These are phyloP conservation scores for Periglandula ipomoeae DNA, from an alignment of 2,329 filamentous ascomycete species.

Conservation along the genomic window DNA sequence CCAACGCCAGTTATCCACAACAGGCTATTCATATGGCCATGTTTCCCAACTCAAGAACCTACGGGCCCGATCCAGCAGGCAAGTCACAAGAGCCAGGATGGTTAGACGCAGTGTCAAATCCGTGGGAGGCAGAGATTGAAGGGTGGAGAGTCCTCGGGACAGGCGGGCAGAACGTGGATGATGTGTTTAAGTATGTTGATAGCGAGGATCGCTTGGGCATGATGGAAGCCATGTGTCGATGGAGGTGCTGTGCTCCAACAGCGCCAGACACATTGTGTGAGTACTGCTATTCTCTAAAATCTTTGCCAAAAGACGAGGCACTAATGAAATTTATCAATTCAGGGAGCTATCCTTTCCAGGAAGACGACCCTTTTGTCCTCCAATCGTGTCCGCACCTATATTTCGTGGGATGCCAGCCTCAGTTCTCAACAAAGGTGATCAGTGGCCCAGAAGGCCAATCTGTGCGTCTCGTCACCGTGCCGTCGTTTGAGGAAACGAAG, in stretches of 20 bases:
- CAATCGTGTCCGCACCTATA: constrained; percentile 81
- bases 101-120: constrained; percentile 87
- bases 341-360: constrained; percentile 96
- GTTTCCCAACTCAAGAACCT: constrained; percentile 69
- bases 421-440: constrained; percentile 64
- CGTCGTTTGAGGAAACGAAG: constrained; percentile 68
- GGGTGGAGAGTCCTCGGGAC: constrained; percentile 83
- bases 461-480: constrained; percentile 74
- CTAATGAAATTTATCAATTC: constrained; percentile 8
- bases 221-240: constrained; percentile 91
- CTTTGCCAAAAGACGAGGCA: not conserved
- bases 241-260: constrained; percentile 85
- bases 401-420: constrained; percentile 77
- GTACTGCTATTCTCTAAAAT: no score
- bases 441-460: constrained; percentile 57
- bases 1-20: constrained; percentile 83
- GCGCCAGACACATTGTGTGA: constrained; percentile 91
- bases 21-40: constrained; percentile 89
- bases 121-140: constrained; percentile 83
- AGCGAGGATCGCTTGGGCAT: constrained; percentile 70
- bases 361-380: constrained; percentile 84
- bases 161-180: constrained; percentile 86
- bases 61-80: constrained; percentile 39
- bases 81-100: constrained; percentile 47
- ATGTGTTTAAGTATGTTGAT: constrained; percentile 85